Base-by-base conservation (phyloP, 371 early-diverging fungal species). In the Mortierella sp. region DNA sequence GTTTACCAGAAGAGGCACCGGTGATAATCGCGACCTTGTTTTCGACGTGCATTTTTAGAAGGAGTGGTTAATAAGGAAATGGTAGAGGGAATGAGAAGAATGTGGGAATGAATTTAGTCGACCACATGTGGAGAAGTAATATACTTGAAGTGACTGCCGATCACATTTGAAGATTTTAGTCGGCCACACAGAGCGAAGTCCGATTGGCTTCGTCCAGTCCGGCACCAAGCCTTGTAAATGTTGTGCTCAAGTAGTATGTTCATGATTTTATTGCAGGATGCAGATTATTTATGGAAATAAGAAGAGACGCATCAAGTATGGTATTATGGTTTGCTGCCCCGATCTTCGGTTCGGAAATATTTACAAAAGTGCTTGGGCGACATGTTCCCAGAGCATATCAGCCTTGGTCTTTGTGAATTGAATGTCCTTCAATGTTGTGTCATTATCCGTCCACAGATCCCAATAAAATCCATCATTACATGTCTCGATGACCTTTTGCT, bases 1-100 rank as follows among this genome's bases (percentile, higher is more conserved):
- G 3, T 24, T 24, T 67, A 76, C 77, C 77, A 2, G 77, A 76
- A 19, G 77, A 76, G 19, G 77, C 77, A n/a, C 77, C 77, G 6
- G 77, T 77, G 59, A 77, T 68, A 55, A 77, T 77, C 24, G 77
- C 77, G 61, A 77, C 77, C 47, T 77, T 77, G 72, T 77, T 71
- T 47, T 77, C 68, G 38, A 77, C 72, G 58, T 59, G 63, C 77
- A 77, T 77, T 24, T n/a, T 40, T 21, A 11, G 28, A 55, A 55
- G 11, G 28, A 55, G 15, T 55, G 55, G 47, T 24, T 4, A 62
- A 40, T 40, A 13, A 60, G 36, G 1, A 59, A 59, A 4, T 33
- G n/a, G 22, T 8, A 19, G 21, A 19, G n/a, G 9, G 41, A 19
- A n/a, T 52, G 10, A 52, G 19, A 52, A 36, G 43, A 43, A 43